These are phyloP conservation scores for Yarrowia sp. DNA, from an alignment of 805 yeast genomes.

Conservation along the genomic window DNA sequence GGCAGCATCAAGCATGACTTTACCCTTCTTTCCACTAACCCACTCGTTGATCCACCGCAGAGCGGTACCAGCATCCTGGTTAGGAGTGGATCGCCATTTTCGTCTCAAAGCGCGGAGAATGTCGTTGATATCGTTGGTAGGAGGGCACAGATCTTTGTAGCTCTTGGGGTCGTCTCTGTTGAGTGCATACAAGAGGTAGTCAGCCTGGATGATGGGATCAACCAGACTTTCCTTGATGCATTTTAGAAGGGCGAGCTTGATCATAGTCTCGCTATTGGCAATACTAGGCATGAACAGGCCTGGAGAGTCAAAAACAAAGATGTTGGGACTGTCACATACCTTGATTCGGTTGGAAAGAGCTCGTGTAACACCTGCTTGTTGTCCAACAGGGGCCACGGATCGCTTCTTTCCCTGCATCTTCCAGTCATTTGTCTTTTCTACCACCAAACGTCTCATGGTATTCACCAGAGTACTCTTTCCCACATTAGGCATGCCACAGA, in stretches of 20 bases:
- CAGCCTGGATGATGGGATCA: constrained; percentile 84
- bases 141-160: constrained; percentile 46
- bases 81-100: background rate
- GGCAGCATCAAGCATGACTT: constrained; percentile 5
- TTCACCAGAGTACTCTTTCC: constrained; percentile 91
- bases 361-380: constrained; percentile 86
- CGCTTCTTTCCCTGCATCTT: constrained; percentile 40
- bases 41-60: constrained; percentile 23
- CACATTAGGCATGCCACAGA: constrained; percentile 96
- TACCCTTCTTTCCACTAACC: constrained; percentile 23
- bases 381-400: constrained; percentile 75
- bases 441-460: constrained; percentile 53
- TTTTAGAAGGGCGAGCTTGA: constrained; percentile 68
- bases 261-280: constrained; percentile 62
- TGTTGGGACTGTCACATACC: constrained; percentile 56
- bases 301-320: constrained; percentile 83
- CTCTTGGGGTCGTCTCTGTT: constrained; percentile 44
- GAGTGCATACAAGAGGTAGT: constrained; percentile 69
- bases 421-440: constrained; percentile 10
- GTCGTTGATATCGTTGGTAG: constrained; percentile 67
- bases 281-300: constrained; percentile 85
- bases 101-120: constrained; percentile 33
- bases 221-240: constrained; percentile 65
- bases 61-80: constrained; percentile 21
- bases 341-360: constrained; percentile 71